Conservation (phyloP, 208 protist species). For the Trichomonas tenax region DNA sequence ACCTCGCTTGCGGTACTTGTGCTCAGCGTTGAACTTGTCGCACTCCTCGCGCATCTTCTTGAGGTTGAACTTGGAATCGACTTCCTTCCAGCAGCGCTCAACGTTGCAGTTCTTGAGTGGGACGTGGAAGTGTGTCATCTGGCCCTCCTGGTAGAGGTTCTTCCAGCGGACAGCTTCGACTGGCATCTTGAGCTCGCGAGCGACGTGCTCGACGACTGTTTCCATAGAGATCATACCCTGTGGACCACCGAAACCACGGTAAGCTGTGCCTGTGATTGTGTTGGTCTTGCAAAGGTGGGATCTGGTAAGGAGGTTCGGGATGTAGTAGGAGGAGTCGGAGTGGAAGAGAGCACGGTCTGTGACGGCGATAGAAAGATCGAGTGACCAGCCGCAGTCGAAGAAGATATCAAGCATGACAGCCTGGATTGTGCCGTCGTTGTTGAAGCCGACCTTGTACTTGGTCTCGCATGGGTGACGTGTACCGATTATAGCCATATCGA, state of each 20-base stretch:
- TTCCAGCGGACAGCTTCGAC: slow-evolving; percentile 21
- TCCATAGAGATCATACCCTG: slow-evolving; percentile 52
- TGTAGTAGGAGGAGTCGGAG: slow-evolving; percentile 57
- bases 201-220: slow-evolving; percentile 49
- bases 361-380: slow-evolving; percentile 49
- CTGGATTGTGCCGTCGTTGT: slow-evolving; percentile 36
- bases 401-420: slow-evolving; percentile 41
- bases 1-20: slow-evolving; percentile 60
- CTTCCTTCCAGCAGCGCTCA: neutral
- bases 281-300: slow-evolving; percentile 53
- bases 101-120: neutral
- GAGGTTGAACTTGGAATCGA: neutral
- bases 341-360: slow-evolving; percentile 51
- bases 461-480: slow-evolving; percentile 49
- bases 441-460: slow-evolving; percentile 51
- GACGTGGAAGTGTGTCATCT: neutral
- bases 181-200: slow-evolving; percentile 24
- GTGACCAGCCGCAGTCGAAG: slow-evolving; percentile 51
- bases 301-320: slow-evolving; percentile 45
- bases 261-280: slow-evolving; percentile 59
- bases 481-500: slow-evolving; percentile 56
- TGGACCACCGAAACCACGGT: slow-evolving; percentile 63
- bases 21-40: slow-evolving; percentile 53
- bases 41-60: slow-evolving; percentile 21
- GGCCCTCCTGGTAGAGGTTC: slow-evolving; percentile 23